phyloP scores from a whole-genome alignment of 2,329 filamentous ascomycete species.

The Trichoderma sp. region DNA sequence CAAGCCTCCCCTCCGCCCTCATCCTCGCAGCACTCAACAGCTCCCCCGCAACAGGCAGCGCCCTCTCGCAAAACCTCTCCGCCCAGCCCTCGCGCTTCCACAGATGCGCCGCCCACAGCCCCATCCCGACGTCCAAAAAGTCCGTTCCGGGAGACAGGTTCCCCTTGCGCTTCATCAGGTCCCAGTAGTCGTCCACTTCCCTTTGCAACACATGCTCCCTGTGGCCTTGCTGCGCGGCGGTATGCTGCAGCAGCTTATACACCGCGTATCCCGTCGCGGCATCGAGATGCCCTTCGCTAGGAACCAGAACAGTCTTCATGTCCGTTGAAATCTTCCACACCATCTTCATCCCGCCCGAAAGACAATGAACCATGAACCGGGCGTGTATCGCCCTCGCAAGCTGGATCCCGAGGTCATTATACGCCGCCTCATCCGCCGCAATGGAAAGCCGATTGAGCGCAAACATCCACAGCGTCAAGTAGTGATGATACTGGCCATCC shows the following conservation, averaged over 20 bases:
- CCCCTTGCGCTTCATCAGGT: slow-evolving; percentile 48
- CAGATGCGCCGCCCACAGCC: slow-evolving; percentile 59
- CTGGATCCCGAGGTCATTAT: slow-evolving; percentile 54
- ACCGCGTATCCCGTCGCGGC: slow-evolving; percentile 57
- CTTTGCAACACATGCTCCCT: slow-evolving; percentile 39
- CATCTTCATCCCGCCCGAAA: slow-evolving; percentile 41
- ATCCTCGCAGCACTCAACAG: slow-evolving; percentile 34
- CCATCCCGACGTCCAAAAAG: slow-evolving; percentile 61
- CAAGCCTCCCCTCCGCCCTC: slow-evolving; percentile 43
- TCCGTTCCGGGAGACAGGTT: slow-evolving; percentile 51
- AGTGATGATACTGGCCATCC: slow-evolving; percentile 65
- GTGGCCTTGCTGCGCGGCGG: slow-evolving; percentile 37
- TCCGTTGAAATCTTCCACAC: slow-evolving; percentile 61
- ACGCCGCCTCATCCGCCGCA: slow-evolving; percentile 49
- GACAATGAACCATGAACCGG: slow-evolving; percentile 47
- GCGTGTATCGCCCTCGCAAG: slow-evolving; percentile 57
- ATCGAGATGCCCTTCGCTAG: slow-evolving; percentile 58
- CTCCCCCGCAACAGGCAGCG: slow-evolving; percentile 35
- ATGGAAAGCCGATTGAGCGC: slow-evolving; percentile 57
- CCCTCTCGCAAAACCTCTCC: slow-evolving; percentile 38
- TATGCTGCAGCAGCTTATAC: slow-evolving; percentile 51
- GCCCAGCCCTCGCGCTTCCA: slow-evolving; percentile 54
- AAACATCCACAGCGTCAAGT: slow-evolving; percentile 65
- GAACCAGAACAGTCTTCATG: slow-evolving; percentile 50
- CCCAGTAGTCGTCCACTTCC: slow-evolving; percentile 57